These are phyloP conservation scores for Orbilia ellipsospora DNA, from an alignment of 2,329 filamentous ascomycete genomes.

Conservation along the genomic window DNA sequence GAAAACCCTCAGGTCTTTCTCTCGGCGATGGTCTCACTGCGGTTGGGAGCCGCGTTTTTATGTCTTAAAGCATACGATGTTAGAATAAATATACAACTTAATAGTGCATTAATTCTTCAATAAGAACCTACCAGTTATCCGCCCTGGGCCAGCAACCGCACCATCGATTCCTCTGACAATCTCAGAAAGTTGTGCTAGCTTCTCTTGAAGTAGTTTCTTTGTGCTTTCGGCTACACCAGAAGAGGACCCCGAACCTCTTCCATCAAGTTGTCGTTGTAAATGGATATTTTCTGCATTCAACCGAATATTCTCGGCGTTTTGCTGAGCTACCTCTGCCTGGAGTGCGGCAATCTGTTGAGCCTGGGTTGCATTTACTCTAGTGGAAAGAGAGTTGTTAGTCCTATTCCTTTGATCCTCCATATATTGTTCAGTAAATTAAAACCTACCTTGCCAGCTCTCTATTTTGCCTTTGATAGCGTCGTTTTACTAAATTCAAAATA, in stretches of 20 bases:
- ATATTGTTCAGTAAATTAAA: not conserved
- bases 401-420: slow-evolving; percentile 6
- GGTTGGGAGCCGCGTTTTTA: slow-evolving; percentile 20
- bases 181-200: slow-evolving; percentile 75
- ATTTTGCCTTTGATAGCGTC: slow-evolving; percentile 83
- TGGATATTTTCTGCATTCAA: slow-evolving; percentile 77
- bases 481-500: slow-evolving; percentile 71
- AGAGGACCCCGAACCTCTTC: slow-evolving; percentile 69
- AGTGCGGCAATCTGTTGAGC: slow-evolving; percentile 80
- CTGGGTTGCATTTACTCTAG: slow-evolving; percentile 78
- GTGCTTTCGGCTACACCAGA: slow-evolving; percentile 76
- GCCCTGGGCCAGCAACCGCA: slow-evolving; percentile 60
- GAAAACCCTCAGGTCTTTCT: slow-evolving; percentile 35
- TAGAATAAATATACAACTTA: not conserved
- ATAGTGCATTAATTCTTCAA: slow-evolving; percentile 62
- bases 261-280: slow-evolving; percentile 74
- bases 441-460: slow-evolving; percentile 67
- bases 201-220: slow-evolving; percentile 76
- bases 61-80: slow-evolving; percentile 20
- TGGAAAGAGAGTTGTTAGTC: slow-evolving; percentile 1
- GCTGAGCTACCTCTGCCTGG: slow-evolving; percentile 78
- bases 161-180: slow-evolving; percentile 74
- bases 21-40: slow-evolving; percentile 25
- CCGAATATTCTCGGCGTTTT: slow-evolving; percentile 81
- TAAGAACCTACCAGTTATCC: slow-evolving; percentile 65